Base-by-base conservation (phyloP, 345 rosid species). In the Euphorbia peplus region DNA sequence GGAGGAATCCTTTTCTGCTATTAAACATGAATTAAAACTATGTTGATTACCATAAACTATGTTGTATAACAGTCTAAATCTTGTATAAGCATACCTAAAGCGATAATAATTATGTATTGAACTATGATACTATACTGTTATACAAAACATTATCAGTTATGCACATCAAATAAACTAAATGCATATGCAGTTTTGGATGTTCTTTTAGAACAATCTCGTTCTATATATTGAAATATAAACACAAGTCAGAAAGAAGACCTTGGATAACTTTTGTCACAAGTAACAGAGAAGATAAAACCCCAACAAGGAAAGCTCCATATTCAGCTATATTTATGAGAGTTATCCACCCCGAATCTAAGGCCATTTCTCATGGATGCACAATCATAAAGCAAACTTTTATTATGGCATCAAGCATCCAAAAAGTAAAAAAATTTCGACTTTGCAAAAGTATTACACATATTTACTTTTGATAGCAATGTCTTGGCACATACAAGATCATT, bases 221-320 rank as follows among this genome's bases (percentile, higher is more conserved):
- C 19, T 26, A 14, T 41, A 12, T 19, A 26, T 47, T 30, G 15
- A 47, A 47, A 22, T 19, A 26, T 6, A 32, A n/a, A 32, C 37
- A 32, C 9, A 68, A 21, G 50, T 15, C 55, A 19, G 7, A 5
- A 57, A 28, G 54, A 68, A 54, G 25, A 58, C 13, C 4, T 44
- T 18, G 22, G 25, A 57, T 26, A 50, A 46, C 8, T 58, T 19
- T 30, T 69, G 16, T 46, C 21, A 9, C 2, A 48, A 60, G 10
- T 32, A n/a, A 4, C 37, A 3, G 15, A 63, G 5, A n/a, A 1
- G n/a, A n/a, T n/a, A n/a, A 7, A 13, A 57, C 8, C 35, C 60
- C 61, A 63, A 24, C n/a, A 44, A 44, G 21, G 8, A 42, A 63
- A 28, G 28, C 22, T 44, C 52, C 52, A 63, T 37, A 63, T 63